Conservation (phyloP, 257 asterid genomes). For the Solanum commersonii region DNA sequence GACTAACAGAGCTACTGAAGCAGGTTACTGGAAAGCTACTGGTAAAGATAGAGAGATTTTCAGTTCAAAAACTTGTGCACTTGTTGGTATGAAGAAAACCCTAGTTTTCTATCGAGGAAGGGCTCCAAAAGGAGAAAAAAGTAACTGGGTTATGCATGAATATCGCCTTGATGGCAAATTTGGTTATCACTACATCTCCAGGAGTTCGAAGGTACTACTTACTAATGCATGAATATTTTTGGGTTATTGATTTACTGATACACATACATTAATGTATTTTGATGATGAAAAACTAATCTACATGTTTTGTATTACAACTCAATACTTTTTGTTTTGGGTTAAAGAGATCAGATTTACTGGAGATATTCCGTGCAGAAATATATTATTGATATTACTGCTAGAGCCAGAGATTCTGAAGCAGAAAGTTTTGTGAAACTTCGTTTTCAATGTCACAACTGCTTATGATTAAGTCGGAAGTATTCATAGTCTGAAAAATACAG, state of each 20-base stretch:
- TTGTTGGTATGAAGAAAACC: conserved; percentile 99
- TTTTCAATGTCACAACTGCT: neutral
- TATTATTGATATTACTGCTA: neutral
- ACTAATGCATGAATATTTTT: neutral
- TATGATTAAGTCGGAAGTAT: neutral
- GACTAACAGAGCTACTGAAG: conserved; percentile 91
- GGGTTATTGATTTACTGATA: neutral
- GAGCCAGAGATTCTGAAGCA: neutral
- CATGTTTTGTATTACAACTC: neutral
- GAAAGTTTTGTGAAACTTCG: neutral
- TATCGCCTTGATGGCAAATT: conserved; percentile 86
- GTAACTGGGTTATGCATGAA: conserved; percentile 95
- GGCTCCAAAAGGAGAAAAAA: conserved; percentile 85
- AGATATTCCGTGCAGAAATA: neutral
- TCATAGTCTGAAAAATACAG: neutral
- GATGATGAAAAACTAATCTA: neutral
- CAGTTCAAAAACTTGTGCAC: conserved; percentile 52
- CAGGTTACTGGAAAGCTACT: conserved; percentile 96
- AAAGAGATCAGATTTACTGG: neutral
- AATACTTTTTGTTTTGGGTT: neutral
- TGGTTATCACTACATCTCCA: conserved; percentile 60
- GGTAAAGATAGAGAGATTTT: conserved; percentile 84
- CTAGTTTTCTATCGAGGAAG: conserved; percentile 81
- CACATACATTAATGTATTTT: neutral
- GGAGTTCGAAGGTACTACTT: conserved; percentile 49